Conservation (phyloP, 2,329 filamentous ascomycete genomes). For the Aspergillus sp. region DNA sequence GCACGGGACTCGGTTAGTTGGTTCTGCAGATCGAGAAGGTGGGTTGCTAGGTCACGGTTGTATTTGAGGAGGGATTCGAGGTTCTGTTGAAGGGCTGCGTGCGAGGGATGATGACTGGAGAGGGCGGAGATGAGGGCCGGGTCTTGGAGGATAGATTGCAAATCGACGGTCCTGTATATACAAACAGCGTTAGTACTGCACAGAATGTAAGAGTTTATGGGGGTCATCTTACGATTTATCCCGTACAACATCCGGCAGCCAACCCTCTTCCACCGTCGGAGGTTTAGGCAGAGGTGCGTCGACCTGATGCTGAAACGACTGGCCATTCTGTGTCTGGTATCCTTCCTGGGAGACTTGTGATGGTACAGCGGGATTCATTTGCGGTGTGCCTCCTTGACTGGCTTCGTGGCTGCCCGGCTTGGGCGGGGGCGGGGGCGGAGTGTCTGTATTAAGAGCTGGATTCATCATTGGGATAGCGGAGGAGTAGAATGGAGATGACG, state of each 20-base stretch:
- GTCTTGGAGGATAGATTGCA: conserved; percentile 69
- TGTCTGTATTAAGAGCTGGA: conserved; percentile 39
- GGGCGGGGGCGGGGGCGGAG: conserved; percentile 62
- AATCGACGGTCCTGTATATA: conserved; percentile 33
- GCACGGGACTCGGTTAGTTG: conserved; percentile 50
- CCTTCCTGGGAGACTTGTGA: conserved; percentile 9
- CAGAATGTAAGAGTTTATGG: no score
- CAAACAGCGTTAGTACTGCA: neutral
- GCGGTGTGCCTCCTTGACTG: conserved; percentile 59
- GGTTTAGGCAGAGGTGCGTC: conserved; percentile 17
- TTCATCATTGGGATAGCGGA: conserved; percentile 13
- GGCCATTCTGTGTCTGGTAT: conserved; percentile 14
- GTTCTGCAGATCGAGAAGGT: conserved; percentile 34
- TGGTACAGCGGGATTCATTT: conserved; percentile 38
- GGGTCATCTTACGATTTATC: conserved; percentile 64
- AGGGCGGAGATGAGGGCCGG: conserved; percentile 65
- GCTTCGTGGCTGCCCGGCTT: conserved; percentile 63
- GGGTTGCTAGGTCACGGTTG: conserved; percentile 61
- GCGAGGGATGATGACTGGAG: conserved; percentile 65
- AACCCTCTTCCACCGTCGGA: conserved; percentile 50
- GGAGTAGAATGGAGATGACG: conserved; percentile 17
- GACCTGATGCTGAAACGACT: conserved; percentile 5
- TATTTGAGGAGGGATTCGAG: conserved; percentile 59
- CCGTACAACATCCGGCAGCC: conserved; percentile 67
- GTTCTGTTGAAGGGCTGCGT: conserved; percentile 55